These are phyloP conservation scores for Hypoxylon sp. DNA, from an alignment of 2,329 filamentous ascomycete genomes.

Conservation along the genomic window DNA sequence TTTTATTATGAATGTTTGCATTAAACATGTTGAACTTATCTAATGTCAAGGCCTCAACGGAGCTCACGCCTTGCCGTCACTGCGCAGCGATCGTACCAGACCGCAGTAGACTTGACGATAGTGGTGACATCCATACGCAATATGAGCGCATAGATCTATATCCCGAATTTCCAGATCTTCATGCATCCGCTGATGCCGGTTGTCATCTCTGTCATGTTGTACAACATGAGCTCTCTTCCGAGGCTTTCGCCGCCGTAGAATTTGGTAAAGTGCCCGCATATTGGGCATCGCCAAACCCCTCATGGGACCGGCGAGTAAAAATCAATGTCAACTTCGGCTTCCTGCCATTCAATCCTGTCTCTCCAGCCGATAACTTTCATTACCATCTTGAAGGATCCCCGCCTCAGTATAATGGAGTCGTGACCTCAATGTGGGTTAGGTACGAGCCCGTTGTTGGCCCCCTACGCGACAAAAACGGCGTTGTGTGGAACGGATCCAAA, in stretches of 20 bases:
- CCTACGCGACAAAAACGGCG: conserved; percentile 13
- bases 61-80: not conserved
- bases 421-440: conserved; percentile 21
- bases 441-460: conserved; percentile 19
- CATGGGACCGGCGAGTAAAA: conserved; percentile 7
- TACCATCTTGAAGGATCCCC: conserved; percentile 8
- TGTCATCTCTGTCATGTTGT: not conserved
- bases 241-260: conserved; percentile 1
- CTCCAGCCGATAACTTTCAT: not conserved
- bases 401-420: conserved; percentile 24
- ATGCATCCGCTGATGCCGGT: not conserved
- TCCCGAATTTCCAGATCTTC: not conserved
- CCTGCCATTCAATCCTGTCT: conserved; percentile 8
- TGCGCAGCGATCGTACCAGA: conserved; percentile 6
- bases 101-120: not conserved
- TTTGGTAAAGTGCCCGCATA: conserved; percentile 4
- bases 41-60: not conserved
- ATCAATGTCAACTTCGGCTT: not conserved
- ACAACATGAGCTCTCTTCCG: not conserved
- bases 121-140: not conserved
- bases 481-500: conserved; percentile 16
- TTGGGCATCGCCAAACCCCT: conserved; percentile 1
- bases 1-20: not conserved
- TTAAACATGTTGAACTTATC: not conserved
- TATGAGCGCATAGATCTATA: conserved; percentile 1